phyloP scores from a whole-genome alignment of 768 basidiomycete genomes.

The Podaxis mareebaensis region DNA sequence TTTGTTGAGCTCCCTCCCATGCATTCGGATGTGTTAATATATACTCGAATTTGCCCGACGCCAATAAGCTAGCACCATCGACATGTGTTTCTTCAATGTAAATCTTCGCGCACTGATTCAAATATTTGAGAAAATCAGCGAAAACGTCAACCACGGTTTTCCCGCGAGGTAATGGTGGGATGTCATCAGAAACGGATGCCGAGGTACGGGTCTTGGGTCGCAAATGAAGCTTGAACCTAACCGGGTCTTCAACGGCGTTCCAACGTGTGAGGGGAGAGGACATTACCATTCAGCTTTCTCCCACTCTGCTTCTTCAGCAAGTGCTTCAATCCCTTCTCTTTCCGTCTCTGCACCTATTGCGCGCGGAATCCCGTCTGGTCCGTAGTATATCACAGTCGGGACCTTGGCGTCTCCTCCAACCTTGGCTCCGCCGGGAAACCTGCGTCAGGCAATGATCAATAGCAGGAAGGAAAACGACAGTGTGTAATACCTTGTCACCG shows the following conservation, averaged over 20 bases:
- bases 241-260: slow-evolving; percentile 14
- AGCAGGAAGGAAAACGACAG: slow-evolving; percentile 10
- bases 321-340: slow-evolving; percentile 34
- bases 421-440: slow-evolving; percentile 31
- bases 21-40: slow-evolving; percentile 53
- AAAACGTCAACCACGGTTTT: slow-evolving; percentile 37
- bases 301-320: slow-evolving; percentile 45
- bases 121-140: slow-evolving; percentile 41
- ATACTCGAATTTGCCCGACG: slow-evolving; percentile 32
- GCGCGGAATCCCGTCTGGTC: slow-evolving; percentile 32
- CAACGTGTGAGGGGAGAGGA: slow-evolving; percentile 18
- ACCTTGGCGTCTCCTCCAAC: slow-evolving; percentile 47
- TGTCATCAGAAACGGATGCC: slow-evolving; percentile 10
- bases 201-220: slow-evolving; percentile 17
- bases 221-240: slow-evolving; percentile 31
- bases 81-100: slow-evolving; percentile 43
- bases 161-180: slow-evolving; percentile 33
- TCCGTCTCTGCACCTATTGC: slow-evolving; percentile 47
- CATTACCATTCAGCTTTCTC: slow-evolving; percentile 45
- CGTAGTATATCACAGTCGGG: slow-evolving; percentile 48
- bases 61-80: slow-evolving; percentile 29
- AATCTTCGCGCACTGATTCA: slow-evolving; percentile 34
- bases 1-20: slow-evolving; percentile 55
- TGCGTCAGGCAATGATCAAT: neutral
- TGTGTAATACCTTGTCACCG: slow-evolving; percentile 36